Evolutionary conservation across 2,329 filamentous ascomycete species (phyloP).

Genomic region (Colletotrichum gloeosporioides): DNA sequence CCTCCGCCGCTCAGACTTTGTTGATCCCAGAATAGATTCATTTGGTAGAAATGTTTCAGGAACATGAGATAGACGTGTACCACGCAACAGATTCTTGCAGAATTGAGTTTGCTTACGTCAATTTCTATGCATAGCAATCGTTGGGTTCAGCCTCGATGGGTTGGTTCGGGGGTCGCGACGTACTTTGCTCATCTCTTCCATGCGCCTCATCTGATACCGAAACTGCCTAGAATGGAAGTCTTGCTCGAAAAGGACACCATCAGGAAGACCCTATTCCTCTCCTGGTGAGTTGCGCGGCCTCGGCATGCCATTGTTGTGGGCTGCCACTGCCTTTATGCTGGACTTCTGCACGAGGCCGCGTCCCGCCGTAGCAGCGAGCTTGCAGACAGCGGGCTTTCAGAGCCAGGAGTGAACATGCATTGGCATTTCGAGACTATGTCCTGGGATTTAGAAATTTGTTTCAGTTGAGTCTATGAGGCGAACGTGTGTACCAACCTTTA

Average conservation of each 20-base stretch:
- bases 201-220: not conserved
- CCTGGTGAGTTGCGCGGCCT: too few species aligned
- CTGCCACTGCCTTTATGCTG: too few species aligned
- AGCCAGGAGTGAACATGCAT: not conserved
- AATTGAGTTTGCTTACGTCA: not conserved
- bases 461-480: not conserved
- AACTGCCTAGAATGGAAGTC: not conserved
- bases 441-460: accelerated
- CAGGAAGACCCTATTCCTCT: too few species aligned
- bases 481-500: accelerated
- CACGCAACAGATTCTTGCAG: not conserved
- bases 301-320: not conserved
- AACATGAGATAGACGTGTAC: not conserved
- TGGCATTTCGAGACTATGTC: not conserved
- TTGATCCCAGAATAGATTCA: not conserved
- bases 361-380: not conserved
- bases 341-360: not conserved
- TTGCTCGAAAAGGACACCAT: not conserved
- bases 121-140: not conserved
- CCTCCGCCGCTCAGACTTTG: not conserved
- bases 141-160: not conserved
- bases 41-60: not conserved
- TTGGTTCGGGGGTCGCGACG: not conserved
- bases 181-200: not conserved
- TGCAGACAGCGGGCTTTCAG: not conserved